A percentile compares a stretch with the other conserved stretches of the same genome.
Evolutionary conservation across 2,329 filamentous ascomycete genomes (phyloP).

Genomic region (Talaromyces sp.): DNA sequence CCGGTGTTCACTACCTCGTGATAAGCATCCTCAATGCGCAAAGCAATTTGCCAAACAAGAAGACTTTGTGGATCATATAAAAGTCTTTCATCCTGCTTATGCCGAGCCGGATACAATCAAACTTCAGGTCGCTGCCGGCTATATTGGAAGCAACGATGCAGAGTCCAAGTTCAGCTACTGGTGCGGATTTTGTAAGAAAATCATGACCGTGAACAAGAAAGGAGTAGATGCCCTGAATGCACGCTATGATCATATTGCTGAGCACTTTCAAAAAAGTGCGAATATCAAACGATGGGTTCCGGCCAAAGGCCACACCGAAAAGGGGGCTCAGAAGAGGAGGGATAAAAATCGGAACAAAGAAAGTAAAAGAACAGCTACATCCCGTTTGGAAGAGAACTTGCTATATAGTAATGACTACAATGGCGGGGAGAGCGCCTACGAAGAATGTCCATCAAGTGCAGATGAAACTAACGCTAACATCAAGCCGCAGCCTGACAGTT

Average conservation of each 20-base stretch:
- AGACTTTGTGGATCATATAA: conserved; percentile 61
- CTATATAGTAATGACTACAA: background rate
- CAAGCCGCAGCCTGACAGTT: background rate
- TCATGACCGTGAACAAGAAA: conserved; percentile 50
- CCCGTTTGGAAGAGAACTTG: background rate
- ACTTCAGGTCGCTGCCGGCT: conserved; percentile 44
- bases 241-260: conserved; percentile 70
- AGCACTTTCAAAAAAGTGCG: conserved; percentile 43
- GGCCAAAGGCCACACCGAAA: conserved; percentile 25
- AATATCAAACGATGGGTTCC: conserved; percentile 34
- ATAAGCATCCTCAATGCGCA: conserved; percentile 47
- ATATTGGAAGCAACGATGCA: conserved; percentile 63
- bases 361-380: conserved; percentile 2
- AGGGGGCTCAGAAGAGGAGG: conserved; percentile 21
- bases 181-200: conserved; percentile 74
- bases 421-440: background rate
- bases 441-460: conserved; percentile 1
- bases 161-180: conserved; percentile 59
- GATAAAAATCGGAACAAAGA: conserved; percentile 15
- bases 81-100: conserved; percentile 51
- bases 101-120: conserved; percentile 31
- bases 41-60: conserved; percentile 58
- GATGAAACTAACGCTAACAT: background rate
- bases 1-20: conserved; percentile 57
- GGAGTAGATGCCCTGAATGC: conserved; percentile 58